A percentile compares a stretch with the other conserved stretches of the same genome.
phyloP scores from a whole-genome alignment of 2,329 filamentous ascomycete genomes.

The Colletotrichum salicis region DNA sequence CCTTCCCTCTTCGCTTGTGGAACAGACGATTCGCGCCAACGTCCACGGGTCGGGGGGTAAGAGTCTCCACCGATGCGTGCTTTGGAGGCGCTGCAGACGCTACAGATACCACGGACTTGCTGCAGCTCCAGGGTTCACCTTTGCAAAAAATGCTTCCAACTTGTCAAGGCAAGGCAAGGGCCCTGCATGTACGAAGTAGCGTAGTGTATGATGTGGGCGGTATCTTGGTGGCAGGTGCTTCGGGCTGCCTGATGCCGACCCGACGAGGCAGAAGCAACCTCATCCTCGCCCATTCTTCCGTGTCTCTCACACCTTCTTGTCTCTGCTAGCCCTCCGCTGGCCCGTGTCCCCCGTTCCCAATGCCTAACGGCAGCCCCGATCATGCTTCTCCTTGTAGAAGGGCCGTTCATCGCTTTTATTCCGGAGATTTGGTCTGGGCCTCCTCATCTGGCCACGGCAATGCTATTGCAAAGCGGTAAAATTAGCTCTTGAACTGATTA shows the following conservation, averaged over 20 bases:
- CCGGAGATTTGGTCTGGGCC: conserved; percentile 29
- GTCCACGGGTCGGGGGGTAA: conserved; percentile 17
- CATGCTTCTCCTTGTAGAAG: conserved; percentile 29
- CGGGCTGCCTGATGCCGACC: conserved; percentile 27
- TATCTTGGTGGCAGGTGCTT: background rate
- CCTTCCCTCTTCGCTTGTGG: conserved; percentile 25
- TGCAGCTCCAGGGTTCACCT: conserved; percentile 29
- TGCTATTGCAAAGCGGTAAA: conserved; percentile 15
- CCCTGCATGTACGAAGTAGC: conserved; percentile 17
- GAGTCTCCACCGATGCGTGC: conserved; percentile 15
- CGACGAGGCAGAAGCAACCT: conserved; percentile 15
- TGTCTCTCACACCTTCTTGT: background rate
- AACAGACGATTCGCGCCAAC: conserved; percentile 33
- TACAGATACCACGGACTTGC: conserved; percentile 8
- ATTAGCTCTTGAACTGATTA: conserved; percentile 2
- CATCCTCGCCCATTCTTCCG: conserved; percentile 7
- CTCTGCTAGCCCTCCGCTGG: background rate
- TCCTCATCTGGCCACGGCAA: conserved; percentile 17
- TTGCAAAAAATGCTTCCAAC: conserved; percentile 9
- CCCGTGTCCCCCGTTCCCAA: conserved; percentile 19
- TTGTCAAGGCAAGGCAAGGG: conserved; percentile 18
- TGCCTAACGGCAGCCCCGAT: conserved; percentile 20
- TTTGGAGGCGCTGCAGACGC: conserved; percentile 28
- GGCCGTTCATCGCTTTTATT: conserved; percentile 28
- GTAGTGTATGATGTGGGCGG: background rate